Base-by-base conservation (phyloP, 768 basidiomycete species). In the Paxillus ammoniavirescens region DNA sequence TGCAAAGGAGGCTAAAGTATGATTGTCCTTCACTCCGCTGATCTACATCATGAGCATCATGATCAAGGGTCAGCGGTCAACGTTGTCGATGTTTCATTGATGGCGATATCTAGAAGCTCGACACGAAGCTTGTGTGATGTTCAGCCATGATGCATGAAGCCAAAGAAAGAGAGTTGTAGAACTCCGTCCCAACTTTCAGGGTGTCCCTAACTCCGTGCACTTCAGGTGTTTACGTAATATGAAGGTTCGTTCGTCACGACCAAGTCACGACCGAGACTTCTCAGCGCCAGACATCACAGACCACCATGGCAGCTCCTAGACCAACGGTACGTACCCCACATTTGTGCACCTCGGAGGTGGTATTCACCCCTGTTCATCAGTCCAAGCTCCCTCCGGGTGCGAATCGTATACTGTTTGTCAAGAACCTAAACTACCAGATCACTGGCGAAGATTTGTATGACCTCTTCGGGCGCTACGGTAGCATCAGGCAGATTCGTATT, bases 391-490 rank as follows among this genome's bases (percentile, higher is more conserved):
- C 92, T 4, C 88, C 92, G 23, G 91, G 92, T 50, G 93, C 91
- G 15, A 94, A 94, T 67, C 83, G 93, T 43, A 91, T 96, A 50
- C 81, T 96, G 41, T 96, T 93, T 63, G 91, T 94, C 26, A 95
- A 95, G 72, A 96, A 96, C 66, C 73, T 96, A 50, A 93, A 90
- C 71, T 95, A 94, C 73, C 86, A 86, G 70, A 93, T 93, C 60
- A 93, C 86, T 31, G 94, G 94, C 49, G 90, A 93, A 56, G 94
- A 98, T 71, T 71, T 98, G 61, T 98, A 98, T 71, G 96, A 98
- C 75, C 77, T 98, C 58, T 98, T 99, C 63, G 96, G 94, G 51
- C 91, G 93, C 58, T 99, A 98, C 75, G 96, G 96, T 44, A 91
- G 91, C 63, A 91, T 99, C 61, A 86, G 96, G 47, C 96, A 99